Evolutionary conservation across 2,329 filamentous ascomycete genomes (phyloP).

Genomic region (Talaromyces sp.): DNA sequence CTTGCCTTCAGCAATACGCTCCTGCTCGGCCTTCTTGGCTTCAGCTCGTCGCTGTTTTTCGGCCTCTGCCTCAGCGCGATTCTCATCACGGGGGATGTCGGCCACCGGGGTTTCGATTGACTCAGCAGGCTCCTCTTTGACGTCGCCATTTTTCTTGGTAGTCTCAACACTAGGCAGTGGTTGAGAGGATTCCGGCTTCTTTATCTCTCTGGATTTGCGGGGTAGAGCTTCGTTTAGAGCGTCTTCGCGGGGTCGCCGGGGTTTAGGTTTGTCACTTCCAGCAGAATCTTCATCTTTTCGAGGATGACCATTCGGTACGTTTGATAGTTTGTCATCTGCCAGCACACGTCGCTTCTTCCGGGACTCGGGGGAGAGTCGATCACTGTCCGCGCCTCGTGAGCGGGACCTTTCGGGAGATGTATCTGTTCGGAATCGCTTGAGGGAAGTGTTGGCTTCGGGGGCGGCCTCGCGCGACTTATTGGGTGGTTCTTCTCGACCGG

Average conservation of each 20-base stretch:
- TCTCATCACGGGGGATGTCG: conserved; percentile 37
- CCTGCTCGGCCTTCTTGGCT: conserved; percentile 14
- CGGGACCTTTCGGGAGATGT: conserved; percentile 44
- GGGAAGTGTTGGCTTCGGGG: conserved; percentile 23
- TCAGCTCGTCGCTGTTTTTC: conserved; percentile 29
- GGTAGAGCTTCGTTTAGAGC: conserved; percentile 8
- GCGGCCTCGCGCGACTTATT: conserved; percentile 37
- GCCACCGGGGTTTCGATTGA: conserved; percentile 28
- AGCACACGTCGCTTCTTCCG: conserved; percentile 47
- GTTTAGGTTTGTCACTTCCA: conserved; percentile 23
- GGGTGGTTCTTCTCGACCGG: conserved; percentile 40
- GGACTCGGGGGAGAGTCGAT: conserved; percentile 34
- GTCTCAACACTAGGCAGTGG: background rate
- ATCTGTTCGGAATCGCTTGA: conserved; percentile 48
- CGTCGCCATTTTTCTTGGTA: conserved; percentile 23
- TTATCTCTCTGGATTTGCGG: conserved; percentile 15
- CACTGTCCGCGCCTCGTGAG: conserved; percentile 36
- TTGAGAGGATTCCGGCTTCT: conserved; percentile 13
- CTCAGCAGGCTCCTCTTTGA: conserved; percentile 38
- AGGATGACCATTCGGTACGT: conserved; percentile 34
- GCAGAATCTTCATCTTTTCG: conserved; percentile 28
- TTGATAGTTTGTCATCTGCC: conserved; percentile 41
- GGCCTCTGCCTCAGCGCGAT: conserved; percentile 30
- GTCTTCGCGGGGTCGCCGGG: conserved; percentile 21
- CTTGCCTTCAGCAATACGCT: conserved; percentile 29